Base-by-base conservation (phyloP, 257 asterid genomes). In the Primulina tabacum region DNA sequence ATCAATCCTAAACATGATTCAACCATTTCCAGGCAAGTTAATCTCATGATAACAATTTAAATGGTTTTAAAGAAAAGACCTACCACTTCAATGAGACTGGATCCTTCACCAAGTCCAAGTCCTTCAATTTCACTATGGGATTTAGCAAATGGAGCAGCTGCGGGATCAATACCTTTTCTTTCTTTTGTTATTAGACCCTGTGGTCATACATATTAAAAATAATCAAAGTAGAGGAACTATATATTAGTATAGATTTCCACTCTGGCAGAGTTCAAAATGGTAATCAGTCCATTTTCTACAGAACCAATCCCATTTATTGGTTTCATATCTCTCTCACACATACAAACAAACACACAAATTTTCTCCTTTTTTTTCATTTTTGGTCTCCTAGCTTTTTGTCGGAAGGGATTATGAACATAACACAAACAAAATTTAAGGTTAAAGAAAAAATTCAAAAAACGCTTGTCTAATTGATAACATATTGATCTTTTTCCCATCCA, bases 101-200 rank as follows among this genome's bases (percentile, higher is more conserved):
- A 94, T 71, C 98, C 99, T 76, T 94, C 99, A 6, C 57, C 71
- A 82, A 94, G 99, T 79, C 97, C 99, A 62, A 86, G 78, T 67
- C 55, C 77, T 72, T 69, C 82, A 72, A 80, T 71, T 78, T 94
- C 99, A 61, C 73, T 71, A n/a, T 67, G 85, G 62, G 88, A 74
- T 77, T 89, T 94, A 69, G 98, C 99, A 81, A 94, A 94, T 65
- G 96, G 95, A 34, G 64, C 84, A 73, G 99, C 99, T 76, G 97
- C 89, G 71, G 98, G 85, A 88, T 94, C 99, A 72, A 89, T 83
- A 80, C 81, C 78, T 74, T 88, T 78, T 82, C 99, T 91, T 74
- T 86, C 95, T 79, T 83, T 85, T 20, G 99, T 91, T 64, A 94
- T 88, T 57, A 94, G 95, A 76, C 99, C 99, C 99, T 94, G 89